Evolutionary conservation across 1,139 yeast species (phyloP).

Genomic region (Debaryomyces udenii): DNA sequence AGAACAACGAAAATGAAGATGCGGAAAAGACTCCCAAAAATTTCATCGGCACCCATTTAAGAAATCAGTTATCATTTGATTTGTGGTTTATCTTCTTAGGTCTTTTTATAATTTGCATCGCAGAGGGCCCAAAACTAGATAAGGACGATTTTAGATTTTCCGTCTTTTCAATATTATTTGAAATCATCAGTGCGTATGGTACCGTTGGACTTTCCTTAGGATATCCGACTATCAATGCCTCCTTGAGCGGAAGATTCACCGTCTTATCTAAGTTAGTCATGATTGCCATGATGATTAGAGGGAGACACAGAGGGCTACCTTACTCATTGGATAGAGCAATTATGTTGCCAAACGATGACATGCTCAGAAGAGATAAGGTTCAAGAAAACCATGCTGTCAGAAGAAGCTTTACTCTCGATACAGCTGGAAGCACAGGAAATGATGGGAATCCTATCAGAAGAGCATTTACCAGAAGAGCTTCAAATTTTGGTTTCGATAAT

Average conservation of each 20-base stretch:
- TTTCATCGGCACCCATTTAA: conserved; percentile 83
- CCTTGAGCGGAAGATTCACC: conserved; percentile 74
- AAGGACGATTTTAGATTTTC: conserved; percentile 53
- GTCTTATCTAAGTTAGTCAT: conserved; percentile 79
- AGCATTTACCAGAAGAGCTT: conserved; percentile 11
- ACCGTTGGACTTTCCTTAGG: conserved; percentile 93
- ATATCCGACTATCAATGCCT: conserved; percentile 64
- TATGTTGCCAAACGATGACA: conserved; percentile 74
- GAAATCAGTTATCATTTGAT: conserved; percentile 91
- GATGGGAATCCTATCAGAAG: conserved; percentile 10
- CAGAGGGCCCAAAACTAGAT: conserved; percentile 70
- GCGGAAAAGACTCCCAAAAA: conserved; percentile 47
- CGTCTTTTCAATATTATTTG: conserved; percentile 78
- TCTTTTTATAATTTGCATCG: conserved; percentile 79
- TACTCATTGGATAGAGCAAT: conserved; percentile 93
- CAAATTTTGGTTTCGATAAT: conserved; percentile 7
- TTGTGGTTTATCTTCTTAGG: conserved; percentile 93
- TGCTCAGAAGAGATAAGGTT: conserved; percentile 66
- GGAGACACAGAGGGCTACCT: conserved; percentile 96
- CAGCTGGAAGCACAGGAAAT: conserved; percentile 2
- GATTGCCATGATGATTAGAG: conserved; percentile 89
- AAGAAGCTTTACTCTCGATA: conserved; percentile 36
- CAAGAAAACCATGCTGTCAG: conserved; percentile 61
- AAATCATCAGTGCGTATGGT: conserved; percentile 92
- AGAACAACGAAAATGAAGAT: conserved; percentile 30